phyloP scores from a whole-genome alignment of 352 stramenopile species.

The Pythium oligandrum region DNA sequence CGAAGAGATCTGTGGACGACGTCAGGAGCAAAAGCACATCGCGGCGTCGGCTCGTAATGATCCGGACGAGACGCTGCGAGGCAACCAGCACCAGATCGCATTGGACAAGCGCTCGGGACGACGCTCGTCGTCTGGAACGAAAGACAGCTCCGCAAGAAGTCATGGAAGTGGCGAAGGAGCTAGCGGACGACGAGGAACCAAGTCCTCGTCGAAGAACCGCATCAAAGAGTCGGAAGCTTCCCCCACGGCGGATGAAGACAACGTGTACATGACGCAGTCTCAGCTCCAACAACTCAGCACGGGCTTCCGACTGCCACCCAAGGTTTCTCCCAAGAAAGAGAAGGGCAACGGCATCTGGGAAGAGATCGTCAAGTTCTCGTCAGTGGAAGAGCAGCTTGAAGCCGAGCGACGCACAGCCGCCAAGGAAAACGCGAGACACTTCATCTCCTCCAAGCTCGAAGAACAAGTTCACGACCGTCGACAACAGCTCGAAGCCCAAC shows the following conservation, averaged over 20 bases:
- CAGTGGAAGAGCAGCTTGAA: conserved; percentile 61
- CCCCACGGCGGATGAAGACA: conserved; percentile 24
- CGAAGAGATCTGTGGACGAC: conserved; percentile 28
- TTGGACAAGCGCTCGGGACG: conserved; percentile 15
- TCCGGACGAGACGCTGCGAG: not conserved
- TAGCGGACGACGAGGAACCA: not conserved
- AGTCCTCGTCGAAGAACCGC: conserved; percentile 16
- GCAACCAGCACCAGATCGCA: not conserved
- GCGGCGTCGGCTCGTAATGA: not conserved
- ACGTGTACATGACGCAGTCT: conserved; percentile 61
- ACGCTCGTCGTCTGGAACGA: conserved; percentile 16
- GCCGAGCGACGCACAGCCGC: conserved; percentile 32
- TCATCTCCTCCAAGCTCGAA: conserved; percentile 41
- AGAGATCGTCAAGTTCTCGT: conserved; percentile 77
- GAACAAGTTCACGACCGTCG: conserved; percentile 52
- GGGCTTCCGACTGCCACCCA: conserved; percentile 57
- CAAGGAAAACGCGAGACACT: conserved; percentile 21
- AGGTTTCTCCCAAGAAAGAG: conserved; percentile 68
- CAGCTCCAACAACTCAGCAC: conserved; percentile 68
- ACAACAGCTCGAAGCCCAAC: conserved; percentile 26
- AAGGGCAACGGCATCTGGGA: conserved; percentile 78
- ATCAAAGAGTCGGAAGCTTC: not conserved
- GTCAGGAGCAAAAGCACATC: conserved; percentile 29
- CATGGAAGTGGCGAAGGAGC: conserved; percentile 5
- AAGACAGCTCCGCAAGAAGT: conserved; percentile 17